phyloP scores from a whole-genome alignment of 495 filamentous ascomycete species.

The Evernia prunastri region DNA sequence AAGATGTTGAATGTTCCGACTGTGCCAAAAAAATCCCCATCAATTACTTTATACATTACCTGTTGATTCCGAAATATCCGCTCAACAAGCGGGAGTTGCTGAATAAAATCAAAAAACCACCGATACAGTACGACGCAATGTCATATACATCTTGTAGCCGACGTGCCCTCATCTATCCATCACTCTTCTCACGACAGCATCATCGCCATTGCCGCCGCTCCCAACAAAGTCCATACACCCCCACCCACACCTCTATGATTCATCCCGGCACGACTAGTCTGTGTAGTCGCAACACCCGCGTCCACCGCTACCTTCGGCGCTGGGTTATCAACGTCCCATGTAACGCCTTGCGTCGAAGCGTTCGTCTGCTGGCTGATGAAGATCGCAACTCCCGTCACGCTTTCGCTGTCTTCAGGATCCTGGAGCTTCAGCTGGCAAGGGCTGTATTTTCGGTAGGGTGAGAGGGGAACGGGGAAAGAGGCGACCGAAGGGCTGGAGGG shows the following conservation, averaged over 20 bases:
- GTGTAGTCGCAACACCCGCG: not conserved
- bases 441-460: not conserved
- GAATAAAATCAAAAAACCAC: too few species aligned
- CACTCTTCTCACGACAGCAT: not conserved
- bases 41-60: too few species aligned
- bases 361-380: not conserved
- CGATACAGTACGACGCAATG: too few species aligned
- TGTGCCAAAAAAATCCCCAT: too few species aligned
- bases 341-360: not conserved
- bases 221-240: not conserved
- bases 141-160: too few species aligned
- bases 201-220: not conserved
- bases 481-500: not conserved
- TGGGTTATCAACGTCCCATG: not conserved
- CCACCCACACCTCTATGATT: not conserved
- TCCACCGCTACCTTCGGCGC: not conserved
- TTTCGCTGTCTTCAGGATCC: not conserved
- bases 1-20: too few species aligned
- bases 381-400: not conserved
- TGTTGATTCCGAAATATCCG: too few species aligned
- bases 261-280: not conserved
- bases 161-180: not conserved
- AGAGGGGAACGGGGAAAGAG: not conserved
- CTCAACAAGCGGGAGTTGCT: too few species aligned
- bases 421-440: not conserved